These are phyloP conservation scores for Hypsizygus marmoreus DNA, from an alignment of 768 basidiomycete species.

Conservation along the genomic window DNA sequence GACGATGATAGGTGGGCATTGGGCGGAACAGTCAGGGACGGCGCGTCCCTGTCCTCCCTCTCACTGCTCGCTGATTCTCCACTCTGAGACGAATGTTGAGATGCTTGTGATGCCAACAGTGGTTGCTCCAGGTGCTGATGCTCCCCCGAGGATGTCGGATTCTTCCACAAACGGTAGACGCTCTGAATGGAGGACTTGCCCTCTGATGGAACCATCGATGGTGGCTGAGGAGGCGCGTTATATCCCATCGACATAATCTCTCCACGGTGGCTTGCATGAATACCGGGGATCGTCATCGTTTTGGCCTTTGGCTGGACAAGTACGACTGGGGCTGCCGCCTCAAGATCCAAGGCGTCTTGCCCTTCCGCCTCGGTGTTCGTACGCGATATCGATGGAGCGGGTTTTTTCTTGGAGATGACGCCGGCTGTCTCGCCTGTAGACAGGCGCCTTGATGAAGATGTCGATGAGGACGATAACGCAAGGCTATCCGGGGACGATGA, in stretches of 20 bases:
- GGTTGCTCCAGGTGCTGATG: conserved; percentile 12
- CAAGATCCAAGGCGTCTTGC: no score
- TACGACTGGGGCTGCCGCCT: conserved; percentile 67
- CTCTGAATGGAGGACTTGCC: conserved; percentile 56
- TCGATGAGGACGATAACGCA: conserved; percentile 19
- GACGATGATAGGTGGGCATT: conserved; percentile 16
- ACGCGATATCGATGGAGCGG: conserved; percentile 37
- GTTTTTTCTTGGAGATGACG: conserved; percentile 22
- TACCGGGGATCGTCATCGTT: conserved; percentile 86
- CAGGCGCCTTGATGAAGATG: conserved; percentile 23
- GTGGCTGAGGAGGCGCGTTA: conserved; percentile 47
- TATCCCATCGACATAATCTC: conserved; percentile 88
- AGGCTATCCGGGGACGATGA: conserved; percentile 19
- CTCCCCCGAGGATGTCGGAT: conserved; percentile 33
- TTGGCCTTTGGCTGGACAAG: conserved; percentile 78
- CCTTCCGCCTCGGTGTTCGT: conserved; percentile 33
- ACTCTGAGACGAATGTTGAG: conserved; percentile 12
- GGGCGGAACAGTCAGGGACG: conserved; percentile 5
- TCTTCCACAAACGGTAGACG: conserved; percentile 78
- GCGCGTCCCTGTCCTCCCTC: background rate
- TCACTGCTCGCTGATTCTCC: conserved; percentile 5
- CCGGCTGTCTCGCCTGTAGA: conserved; percentile 5
- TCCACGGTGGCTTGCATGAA: conserved; percentile 81
- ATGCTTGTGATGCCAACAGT: conserved; percentile 7
- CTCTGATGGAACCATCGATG: conserved; percentile 32